A percentile compares a stretch with the other conserved stretches of the same genome.
Conservation (phyloP, 768 basidiomycete genomes). For the Lactarius hatsudake region DNA sequence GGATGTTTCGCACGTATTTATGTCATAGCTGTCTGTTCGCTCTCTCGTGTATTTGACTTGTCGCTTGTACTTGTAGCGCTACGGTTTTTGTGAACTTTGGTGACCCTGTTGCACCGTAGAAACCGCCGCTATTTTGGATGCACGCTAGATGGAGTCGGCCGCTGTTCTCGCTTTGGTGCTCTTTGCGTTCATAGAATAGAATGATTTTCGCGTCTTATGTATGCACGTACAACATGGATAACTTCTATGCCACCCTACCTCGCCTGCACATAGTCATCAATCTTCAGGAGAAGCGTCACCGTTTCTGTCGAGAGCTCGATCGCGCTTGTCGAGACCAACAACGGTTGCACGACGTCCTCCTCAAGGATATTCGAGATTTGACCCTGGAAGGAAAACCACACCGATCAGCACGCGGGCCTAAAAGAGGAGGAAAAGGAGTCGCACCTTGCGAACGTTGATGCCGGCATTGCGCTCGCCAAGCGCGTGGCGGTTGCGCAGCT, state of each 20-base stretch:
- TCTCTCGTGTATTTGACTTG: conserved; percentile 17
- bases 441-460: conserved; percentile 95
- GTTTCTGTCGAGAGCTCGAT: conserved; percentile 96
- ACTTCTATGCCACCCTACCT: conserved; percentile 41
- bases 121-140: neutral
- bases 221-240: conserved; percentile 14
- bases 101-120: conserved; percentile 2
- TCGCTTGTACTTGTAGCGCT: conserved; percentile 26
- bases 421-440: conserved; percentile 23
- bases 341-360: conserved; percentile 95
- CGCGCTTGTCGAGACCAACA: conserved; percentile 93
- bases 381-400: conserved; percentile 46
- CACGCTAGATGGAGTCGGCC: neutral
- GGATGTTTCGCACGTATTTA: neutral
- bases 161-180: neutral
- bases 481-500: conserved; percentile 94
- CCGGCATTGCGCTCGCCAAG: conserved; percentile 92
- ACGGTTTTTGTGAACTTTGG: neutral
- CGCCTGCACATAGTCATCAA: conserved; percentile 89
- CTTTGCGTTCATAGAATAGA: conserved; percentile 1
- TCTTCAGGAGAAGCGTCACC: conserved; percentile 92
- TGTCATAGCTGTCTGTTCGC: neutral
- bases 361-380: conserved; percentile 96
- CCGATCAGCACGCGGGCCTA: neutral
- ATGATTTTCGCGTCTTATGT: conserved; percentile 10